Evolutionary conservation across 2,329 filamentous ascomycete genomes (phyloP).

Genomic region (Alternaria sp.): DNA sequence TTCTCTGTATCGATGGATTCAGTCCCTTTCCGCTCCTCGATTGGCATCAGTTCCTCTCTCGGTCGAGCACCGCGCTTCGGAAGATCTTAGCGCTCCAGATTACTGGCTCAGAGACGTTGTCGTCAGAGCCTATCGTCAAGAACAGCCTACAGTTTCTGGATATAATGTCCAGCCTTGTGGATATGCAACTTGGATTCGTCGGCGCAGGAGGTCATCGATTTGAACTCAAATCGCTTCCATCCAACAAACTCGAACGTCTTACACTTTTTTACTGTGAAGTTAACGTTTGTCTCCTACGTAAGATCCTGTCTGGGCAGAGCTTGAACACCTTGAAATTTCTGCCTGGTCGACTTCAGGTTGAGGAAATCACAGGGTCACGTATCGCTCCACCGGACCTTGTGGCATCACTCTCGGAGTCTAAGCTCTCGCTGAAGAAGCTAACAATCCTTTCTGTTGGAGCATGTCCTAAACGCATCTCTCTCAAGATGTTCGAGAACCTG

Average conservation of each 20-base stretch:
- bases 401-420: background rate
- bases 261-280: background rate
- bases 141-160: conserved; percentile 7
- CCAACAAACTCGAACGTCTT: background rate
- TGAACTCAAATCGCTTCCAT: background rate
- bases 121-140: background rate
- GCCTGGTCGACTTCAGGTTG: background rate
- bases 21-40: conserved; percentile 11
- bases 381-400: background rate
- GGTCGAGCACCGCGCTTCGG: conserved; percentile 4
- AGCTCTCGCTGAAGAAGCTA: background rate
- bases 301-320: background rate
- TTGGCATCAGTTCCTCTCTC: conserved; percentile 10
- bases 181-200: background rate
- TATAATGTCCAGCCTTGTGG: background rate
- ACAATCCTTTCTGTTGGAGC: background rate
- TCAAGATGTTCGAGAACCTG: background rate
- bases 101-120: background rate
- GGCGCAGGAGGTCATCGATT: conserved; percentile 1
- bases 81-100: background rate
- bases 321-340: background rate
- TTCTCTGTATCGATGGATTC: background rate
- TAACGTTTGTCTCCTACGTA: background rate
- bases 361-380: background rate
- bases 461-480: background rate